Conservation (phyloP, 257 asterid species). For the Rehmannia glutinosa region DNA sequence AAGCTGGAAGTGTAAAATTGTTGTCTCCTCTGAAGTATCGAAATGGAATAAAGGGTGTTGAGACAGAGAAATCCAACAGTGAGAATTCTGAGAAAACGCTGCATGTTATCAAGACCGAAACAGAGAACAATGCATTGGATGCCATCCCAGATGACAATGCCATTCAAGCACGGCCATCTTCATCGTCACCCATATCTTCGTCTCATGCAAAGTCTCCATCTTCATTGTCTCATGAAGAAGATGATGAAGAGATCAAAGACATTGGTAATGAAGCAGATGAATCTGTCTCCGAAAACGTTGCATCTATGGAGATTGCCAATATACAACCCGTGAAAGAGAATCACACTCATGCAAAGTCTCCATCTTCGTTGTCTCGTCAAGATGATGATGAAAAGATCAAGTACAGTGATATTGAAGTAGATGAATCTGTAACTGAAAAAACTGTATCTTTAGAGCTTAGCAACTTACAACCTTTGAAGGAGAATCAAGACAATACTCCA, state of each 20-base stretch:
- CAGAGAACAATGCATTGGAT: conserved; percentile 14
- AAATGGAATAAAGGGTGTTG: conserved; percentile 3
- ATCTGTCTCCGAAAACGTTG: conserved; percentile 4
- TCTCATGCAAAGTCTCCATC: conserved; percentile 9
- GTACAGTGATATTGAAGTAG: neutral
- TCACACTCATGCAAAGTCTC: neutral
- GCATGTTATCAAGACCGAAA: conserved; percentile 13
- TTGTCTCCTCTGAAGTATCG: conserved; percentile 15
- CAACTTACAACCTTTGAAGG: neutral
- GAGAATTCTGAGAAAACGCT: conserved; percentile 27
- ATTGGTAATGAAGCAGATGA: conserved; percentile 13
- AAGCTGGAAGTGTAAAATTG: conserved; percentile 3
- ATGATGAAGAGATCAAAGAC: conserved; percentile 8
- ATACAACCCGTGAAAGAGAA: conserved; percentile 14
- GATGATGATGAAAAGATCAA: neutral
- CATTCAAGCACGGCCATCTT: too few species aligned
- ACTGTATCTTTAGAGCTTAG: neutral
- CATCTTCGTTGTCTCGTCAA: neutral
- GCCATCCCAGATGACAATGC: too few species aligned
- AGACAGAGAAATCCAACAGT: conserved; percentile 10
- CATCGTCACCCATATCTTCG: conserved; percentile 18
- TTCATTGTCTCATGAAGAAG: conserved; percentile 16
- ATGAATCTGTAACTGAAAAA: neutral
- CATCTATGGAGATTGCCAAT: conserved; percentile 1
- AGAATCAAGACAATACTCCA: neutral